Evolutionary conservation across 495 filamentous ascomycete species (phyloP), one percentile per base, ranked within the genome.

Genomic region (Aspergillus nidulans): DNA sequence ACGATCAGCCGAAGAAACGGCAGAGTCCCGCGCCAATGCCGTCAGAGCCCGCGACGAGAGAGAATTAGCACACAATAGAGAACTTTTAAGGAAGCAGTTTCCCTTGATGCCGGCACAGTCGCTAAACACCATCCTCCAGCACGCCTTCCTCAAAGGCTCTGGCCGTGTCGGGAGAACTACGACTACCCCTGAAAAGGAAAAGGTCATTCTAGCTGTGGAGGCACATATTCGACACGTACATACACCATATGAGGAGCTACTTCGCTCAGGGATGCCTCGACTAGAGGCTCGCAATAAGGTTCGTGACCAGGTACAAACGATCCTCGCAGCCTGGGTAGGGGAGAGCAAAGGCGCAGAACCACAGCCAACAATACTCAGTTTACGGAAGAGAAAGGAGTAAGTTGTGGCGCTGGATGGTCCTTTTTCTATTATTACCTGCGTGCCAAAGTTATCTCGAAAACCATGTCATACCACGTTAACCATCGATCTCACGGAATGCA

Each of bases 191-290:
- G 72, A 80, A 36, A 57, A 66, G 21, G 59, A 63, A 1, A 79
- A 74, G 55, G 73, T 70, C 2, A 43, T 54, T 1, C 49, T 77
- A 25, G 80, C 79, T 4, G 75, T 78, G 2, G 73, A 79, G 46
- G 80, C 80, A 16, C 74, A 81, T 65, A 70, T 81, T 44, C 69
- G 80, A 40, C 79, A 81, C 58, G 62, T 50, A 1, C 70, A 76
- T 56, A 81, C 78, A 0, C 56, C 63, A 4, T 83, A 81, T 49
- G 77, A 81, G 9, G 47, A 39, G 8, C 49, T 79, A 16, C 63
- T 81, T 13, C 56, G 61, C 4, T 48, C 53, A 6, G 70, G 68
- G 0, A 45, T 47, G 10, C 45, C 53, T 1, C 63, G 70, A n/a
- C 34, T 45, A 1, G 30, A 63, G 2, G 69, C 69, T 4, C 63